Evolutionary conservation across 2,329 filamentous ascomycete genomes (phyloP).

Genomic region (Sarocladiaceae sp.): DNA sequence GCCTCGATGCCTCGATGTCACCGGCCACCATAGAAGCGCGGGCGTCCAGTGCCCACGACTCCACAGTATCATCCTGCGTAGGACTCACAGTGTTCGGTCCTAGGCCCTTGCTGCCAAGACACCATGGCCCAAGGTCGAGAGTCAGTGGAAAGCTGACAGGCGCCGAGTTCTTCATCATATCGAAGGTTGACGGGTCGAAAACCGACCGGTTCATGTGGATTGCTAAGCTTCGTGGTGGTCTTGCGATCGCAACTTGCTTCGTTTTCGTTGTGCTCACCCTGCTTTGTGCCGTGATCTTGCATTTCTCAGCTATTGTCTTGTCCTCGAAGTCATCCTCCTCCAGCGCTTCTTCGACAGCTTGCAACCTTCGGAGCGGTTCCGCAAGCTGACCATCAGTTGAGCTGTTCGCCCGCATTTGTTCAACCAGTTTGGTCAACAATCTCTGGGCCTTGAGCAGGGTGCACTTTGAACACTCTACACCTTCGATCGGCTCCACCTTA

Average conservation of each 20-base stretch:
- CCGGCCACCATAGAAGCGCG: conserved; percentile 69
- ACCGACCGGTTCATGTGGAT: conserved; percentile 90
- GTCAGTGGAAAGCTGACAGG: conserved; percentile 69
- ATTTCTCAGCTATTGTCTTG: conserved; percentile 57
- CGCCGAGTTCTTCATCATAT: conserved; percentile 79
- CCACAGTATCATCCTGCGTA: conserved; percentile 32
- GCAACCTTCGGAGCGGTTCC: conserved; percentile 51
- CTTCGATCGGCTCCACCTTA: conserved; percentile 77
- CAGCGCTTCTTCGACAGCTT: conserved; percentile 65
- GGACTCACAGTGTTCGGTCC: conserved; percentile 6
- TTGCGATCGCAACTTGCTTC: conserved; percentile 79
- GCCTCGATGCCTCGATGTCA: conserved; percentile 41
- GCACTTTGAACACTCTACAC: conserved; percentile 88
- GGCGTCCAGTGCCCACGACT: conserved; percentile 69
- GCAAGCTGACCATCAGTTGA: conserved; percentile 46
- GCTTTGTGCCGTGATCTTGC: conserved; percentile 62
- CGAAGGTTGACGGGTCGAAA: conserved; percentile 78
- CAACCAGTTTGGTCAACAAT: conserved; percentile 43
- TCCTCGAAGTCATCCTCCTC: conserved; percentile 78
- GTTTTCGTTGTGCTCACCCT: conserved; percentile 79
- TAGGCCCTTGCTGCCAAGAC: conserved; percentile 55
- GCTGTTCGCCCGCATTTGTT: conserved; percentile 29
- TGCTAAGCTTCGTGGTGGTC: conserved; percentile 74
- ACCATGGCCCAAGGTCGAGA: conserved; percentile 82
- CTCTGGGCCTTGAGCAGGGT: conserved; percentile 62